Evolutionary conservation across 352 stramenopile species (phyloP), one percentile per base, ranked within the genome.

Genomic region (Aphanomyces cochlioides): DNA sequence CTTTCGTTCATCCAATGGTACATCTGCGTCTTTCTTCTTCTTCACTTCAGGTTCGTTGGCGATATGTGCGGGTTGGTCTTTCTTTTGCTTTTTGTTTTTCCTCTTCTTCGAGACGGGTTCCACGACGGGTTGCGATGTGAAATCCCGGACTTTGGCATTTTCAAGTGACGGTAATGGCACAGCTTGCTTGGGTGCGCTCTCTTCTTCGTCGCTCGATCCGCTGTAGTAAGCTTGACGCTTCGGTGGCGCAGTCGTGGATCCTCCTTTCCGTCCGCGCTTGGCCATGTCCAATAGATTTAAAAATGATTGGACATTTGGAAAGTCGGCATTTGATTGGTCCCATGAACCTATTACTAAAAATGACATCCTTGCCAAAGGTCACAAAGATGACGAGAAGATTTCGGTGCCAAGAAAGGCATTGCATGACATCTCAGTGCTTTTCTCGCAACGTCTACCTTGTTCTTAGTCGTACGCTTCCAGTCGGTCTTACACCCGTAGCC

Each of bases 81-180:
- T 41, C 47, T 77, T 78, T 68, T 80, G 78, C 63, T 75, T 77
- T 6, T 72, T 71, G 4, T 66, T 17, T 12, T 74, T 56, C 63
- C 75, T 72, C 40, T 83, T 69, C 47, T 66, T 69, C 50, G 81
- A 73, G 43, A 83, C 66, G n/a, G 85, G 78, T 47, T 79, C 57
- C 37, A 82, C 67, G 13, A 45, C 48, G 13, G 19, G 47, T 12
- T 67, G 38, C n/a, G 5, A n/a, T 38, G 56, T 66, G 65, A 93
- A 90, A 66, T 93, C 85, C 48, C 80, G 79, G 56, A 93, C 83
- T 0, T 59, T 74, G 66, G 74, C 80, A 40, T 83, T 70, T 65
- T 93, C 85, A 45, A 93, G 77, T 37, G 85, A 93, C 74, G 81
- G 71, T 40, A 92, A 64, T 64, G 85, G 85, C 53, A 92, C 47